phyloP scores from a whole-genome alignment of 2,329 filamentous ascomycete genomes.

The Fusarium avenaceum region DNA sequence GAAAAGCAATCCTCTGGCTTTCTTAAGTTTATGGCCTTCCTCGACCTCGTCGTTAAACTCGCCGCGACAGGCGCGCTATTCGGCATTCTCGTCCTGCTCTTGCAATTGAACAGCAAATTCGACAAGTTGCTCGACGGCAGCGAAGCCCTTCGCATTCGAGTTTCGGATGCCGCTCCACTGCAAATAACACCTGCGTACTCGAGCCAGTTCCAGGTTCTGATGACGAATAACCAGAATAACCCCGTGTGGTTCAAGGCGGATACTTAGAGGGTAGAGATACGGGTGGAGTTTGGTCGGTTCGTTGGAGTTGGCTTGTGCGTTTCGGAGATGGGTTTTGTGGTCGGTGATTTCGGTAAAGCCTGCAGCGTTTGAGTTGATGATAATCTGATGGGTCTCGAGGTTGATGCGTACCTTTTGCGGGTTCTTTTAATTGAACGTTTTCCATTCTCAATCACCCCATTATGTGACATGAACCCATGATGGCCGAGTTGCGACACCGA shows the following conservation, averaged over 20 bases:
- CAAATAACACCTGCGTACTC: neutral
- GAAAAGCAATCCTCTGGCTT: conserved; percentile 30
- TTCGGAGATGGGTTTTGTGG: no score
- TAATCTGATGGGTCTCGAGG: neutral
- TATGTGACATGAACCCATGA: neutral
- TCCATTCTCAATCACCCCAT: neutral
- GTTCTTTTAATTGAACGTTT: neutral
- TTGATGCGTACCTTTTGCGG: neutral
- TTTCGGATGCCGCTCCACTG: conserved; percentile 1
- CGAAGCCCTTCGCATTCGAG: neutral
- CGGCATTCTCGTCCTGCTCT: conserved; percentile 35
- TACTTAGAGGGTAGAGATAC: neutral
- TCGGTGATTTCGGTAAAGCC: no score
- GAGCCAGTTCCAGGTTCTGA: conserved; percentile 10
- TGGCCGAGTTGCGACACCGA: neutral
- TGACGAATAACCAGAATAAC: conserved; percentile 10
- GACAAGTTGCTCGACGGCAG: conserved; percentile 13
- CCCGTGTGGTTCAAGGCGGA: conserved; percentile 27
- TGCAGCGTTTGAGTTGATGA: neutral
- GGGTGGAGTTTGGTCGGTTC: no score
- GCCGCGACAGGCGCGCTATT: conserved; percentile 34
- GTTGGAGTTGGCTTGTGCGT: no score
- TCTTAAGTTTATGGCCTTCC: conserved; percentile 34
- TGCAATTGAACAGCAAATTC: conserved; percentile 21
- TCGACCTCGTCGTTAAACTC: conserved; percentile 38